Evolutionary conservation across 352 stramenopile genomes (phyloP), one percentile per base, ranked within the genome.

Genomic region (Phytophthora capsici): DNA sequence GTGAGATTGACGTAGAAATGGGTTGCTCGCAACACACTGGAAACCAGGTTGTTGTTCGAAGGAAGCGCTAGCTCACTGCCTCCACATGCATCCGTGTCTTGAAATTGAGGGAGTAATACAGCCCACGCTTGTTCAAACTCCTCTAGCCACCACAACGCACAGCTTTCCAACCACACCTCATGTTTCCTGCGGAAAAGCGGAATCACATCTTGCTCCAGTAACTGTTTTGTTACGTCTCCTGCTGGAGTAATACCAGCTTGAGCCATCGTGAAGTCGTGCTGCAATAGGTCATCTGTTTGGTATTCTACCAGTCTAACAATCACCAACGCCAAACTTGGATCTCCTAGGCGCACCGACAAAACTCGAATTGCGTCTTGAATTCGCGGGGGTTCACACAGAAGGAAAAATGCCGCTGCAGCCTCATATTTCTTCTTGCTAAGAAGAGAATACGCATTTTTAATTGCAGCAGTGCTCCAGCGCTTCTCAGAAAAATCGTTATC

Each of bases 401-500:
- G 73, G 73, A 99, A 99, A 63, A 98, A 98, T 5, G 91, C 85
- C 9, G 94, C 87, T 10, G 94, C 95, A 10, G 76, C 69, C 50
- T 88, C 75, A 68, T 98, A 98, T 43, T 94, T 89, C 28, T 97
- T 93, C 67, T 98, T 98, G 30, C 89, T 82, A 9, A 99, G 74
- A 40, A 99, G 71, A 43, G 94, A 98, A 71, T 97, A 99, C 6
- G 94, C 96, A 71, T 99, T 99, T 56, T 96, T 98, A 41, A 98
- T 88, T 12, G 94, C 96, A 26, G 96, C 93, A 54, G 82, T 81
- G 34, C 68, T 83, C 88, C 88, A 95, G 22, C 86, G 80, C 52
- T 94, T 88, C 53, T 93, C 80, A 17, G 74, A 78, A 48, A 95
- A 95, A 46, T 95, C 82, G 46, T 95, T 85, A 16, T 92, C 78